phyloP scores from a whole-genome alignment of 192 early-diverging fungal genomes.

The Pilobolus umbonatus region DNA sequence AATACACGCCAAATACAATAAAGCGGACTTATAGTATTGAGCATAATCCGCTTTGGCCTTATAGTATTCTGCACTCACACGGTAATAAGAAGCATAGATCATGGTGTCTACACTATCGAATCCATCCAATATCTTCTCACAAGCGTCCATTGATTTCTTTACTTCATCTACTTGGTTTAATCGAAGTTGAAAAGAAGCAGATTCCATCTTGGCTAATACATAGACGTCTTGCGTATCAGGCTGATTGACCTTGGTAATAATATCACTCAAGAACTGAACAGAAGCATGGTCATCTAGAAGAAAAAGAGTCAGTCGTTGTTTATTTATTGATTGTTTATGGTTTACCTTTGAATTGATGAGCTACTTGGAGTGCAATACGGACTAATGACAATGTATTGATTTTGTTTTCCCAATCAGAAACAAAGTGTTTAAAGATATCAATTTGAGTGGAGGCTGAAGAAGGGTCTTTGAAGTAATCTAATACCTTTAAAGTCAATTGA shows the following conservation, averaged over 20 bases:
- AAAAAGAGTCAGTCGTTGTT: neutral
- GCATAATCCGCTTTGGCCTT: conserved; percentile 93
- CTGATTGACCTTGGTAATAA: conserved; percentile 68
- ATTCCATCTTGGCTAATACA: conserved; percentile 80
- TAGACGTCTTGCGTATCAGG: conserved; percentile 76
- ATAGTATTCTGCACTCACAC: conserved; percentile 94
- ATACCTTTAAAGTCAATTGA: conserved; percentile 82
- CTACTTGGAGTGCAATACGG: conserved; percentile 71
- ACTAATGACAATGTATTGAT: conserved; percentile 95
- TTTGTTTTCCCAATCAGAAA: conserved; percentile 88
- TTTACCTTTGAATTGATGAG: conserved; percentile 67
- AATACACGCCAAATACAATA: conserved; percentile 91
- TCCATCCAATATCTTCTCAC: conserved; percentile 76
- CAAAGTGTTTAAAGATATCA: conserved; percentile 84
- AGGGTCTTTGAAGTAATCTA: conserved; percentile 75
- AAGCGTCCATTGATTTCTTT: conserved; percentile 76
- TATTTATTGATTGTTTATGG: neutral
- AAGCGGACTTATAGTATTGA: conserved; percentile 92
- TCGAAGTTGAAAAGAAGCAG: conserved; percentile 78
- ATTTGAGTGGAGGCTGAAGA: conserved; percentile 74
- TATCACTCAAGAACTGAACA: conserved; percentile 66
- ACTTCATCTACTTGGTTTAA: conserved; percentile 80
- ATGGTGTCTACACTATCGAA: conserved; percentile 76
- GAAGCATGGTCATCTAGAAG: conserved; percentile 59
- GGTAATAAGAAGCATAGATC: conserved; percentile 92